Evolutionary conservation across 352 stramenopile species (phyloP), one percentile per base, ranked within the genome.

Genomic region (Globisporangium perplexum): DNA sequence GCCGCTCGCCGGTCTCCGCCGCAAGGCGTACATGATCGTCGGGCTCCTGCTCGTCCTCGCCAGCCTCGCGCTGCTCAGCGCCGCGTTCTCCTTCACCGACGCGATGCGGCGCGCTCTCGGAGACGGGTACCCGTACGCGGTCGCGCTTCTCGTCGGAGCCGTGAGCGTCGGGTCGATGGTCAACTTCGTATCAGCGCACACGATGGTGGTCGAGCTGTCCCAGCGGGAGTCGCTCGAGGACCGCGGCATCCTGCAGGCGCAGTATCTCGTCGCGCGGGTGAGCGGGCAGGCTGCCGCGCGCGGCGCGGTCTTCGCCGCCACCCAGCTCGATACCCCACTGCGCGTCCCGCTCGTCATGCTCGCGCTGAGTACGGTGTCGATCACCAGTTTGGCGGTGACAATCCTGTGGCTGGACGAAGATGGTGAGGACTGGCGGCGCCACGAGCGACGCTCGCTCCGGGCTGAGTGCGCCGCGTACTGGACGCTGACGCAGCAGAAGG

Each of bases 21-120:
- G 83, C 23, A 92, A 90, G 59, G 59, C 79, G 18, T 95, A 94
- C 63, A 90, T 94, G 60, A 61, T 87, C 4, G 46, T 83, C 11
- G 85, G 85, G 3, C 36, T 53, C 24, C 26, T 48, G 26, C n/a
- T 63, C 24, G 49, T 42, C 3, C 24, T 58, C 8, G n/a, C 10
- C n/a, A 50, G 33, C 28, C 26, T 58, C 24, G 1, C 52, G 3
- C 24, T 54, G 33, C 42, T 57, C 14, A 51, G 33, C 26, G 23
- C 50, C 1, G 33, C 50, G 14, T 58, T 53, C 57, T 53, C 33
- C 26, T 58, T 63, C 28, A 28, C 41, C 11, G 14, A 20, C 6
- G 7, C 15, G 2, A 20, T 63, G 15, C 33, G 26, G 22, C n/a
- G 24, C 33, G 14, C 20, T 2, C 35, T 63, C 6, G 41, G 43